Conservation (phyloP, 495 filamentous ascomycete species). For the Penicillium waksmanii region DNA sequence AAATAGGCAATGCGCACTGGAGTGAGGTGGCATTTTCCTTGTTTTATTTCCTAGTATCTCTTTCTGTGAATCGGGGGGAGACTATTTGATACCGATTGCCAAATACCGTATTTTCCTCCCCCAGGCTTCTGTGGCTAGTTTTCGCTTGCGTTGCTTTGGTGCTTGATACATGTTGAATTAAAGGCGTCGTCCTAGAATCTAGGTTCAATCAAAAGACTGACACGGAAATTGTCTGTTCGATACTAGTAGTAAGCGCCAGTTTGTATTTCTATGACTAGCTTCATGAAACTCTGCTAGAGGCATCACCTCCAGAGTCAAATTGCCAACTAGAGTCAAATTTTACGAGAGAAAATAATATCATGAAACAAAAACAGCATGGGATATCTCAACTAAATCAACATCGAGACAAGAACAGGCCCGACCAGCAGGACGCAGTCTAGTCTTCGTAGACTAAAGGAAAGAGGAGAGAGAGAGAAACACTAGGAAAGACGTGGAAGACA, state of each 20-base stretch:
- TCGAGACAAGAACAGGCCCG: slow-evolving; percentile 3
- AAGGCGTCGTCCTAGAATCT: no score
- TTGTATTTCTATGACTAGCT: background rate
- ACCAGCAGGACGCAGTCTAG: slow-evolving; percentile 11
- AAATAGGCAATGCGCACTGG: background rate
- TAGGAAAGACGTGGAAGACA: slow-evolving; percentile 12
- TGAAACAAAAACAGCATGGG: slow-evolving; percentile 22
- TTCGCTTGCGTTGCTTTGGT: background rate
- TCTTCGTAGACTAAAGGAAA: slow-evolving; percentile 6
- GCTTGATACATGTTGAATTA: background rate
- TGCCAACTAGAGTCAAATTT: background rate
- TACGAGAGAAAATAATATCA: background rate
- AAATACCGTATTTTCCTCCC: background rate
- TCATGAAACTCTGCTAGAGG: background rate
- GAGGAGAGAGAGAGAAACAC: slow-evolving; percentile 5
- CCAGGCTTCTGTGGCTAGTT: background rate
- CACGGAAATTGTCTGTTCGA: no score
- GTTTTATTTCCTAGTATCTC: background rate
- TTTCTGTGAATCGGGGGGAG: background rate
- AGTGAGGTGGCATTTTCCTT: background rate
- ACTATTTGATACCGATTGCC: background rate
- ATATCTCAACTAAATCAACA: slow-evolving; percentile 28
- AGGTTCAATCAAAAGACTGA: no score
- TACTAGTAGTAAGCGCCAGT: no score
- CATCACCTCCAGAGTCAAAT: no score